These are phyloP conservation scores for Fusarium beomiforme DNA, from an alignment of 2,329 filamentous ascomycete genomes.

Conservation along the genomic window DNA sequence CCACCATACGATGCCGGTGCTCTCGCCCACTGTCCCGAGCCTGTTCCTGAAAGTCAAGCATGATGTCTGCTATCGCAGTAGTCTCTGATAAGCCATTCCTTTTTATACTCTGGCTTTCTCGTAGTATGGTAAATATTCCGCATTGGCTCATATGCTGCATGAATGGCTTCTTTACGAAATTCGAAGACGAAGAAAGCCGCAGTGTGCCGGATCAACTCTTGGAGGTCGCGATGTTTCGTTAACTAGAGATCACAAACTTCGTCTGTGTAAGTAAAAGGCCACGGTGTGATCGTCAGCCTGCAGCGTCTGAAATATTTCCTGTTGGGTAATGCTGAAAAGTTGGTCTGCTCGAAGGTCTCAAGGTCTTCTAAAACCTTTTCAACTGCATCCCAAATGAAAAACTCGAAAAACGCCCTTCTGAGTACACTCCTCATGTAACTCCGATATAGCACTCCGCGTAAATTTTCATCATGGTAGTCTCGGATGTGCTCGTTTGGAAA, in stretches of 20 bases:
- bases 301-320: background rate
- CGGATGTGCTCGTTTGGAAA: background rate
- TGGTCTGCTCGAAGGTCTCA: background rate
- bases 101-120: background rate
- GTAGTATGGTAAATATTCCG: slow-evolving; percentile 17
- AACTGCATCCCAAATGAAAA: slow-evolving; percentile 29
- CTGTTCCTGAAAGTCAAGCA: background rate
- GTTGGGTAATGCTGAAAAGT: background rate
- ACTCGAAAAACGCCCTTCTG: slow-evolving; percentile 34
- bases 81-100: background rate
- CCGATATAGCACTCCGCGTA: slow-evolving; percentile 11
- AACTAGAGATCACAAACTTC: background rate
- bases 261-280: background rate
- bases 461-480: background rate
- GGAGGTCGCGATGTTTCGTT: background rate
- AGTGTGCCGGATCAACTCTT: slow-evolving; percentile 19
- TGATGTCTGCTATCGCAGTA: background rate
- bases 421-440: slow-evolving; percentile 30
- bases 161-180: slow-evolving; percentile 37
- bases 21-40: background rate
- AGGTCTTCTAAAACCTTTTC: background rate
- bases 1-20: slow-evolving; percentile 16
- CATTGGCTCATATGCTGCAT: slow-evolving; percentile 33
- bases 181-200: slow-evolving; percentile 34
- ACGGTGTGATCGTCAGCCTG: background rate